Evolutionary conservation across 2,329 filamentous ascomycete species (phyloP), one percentile per base, ranked within the genome.

Genomic region (Epichloe gansuensis): DNA sequence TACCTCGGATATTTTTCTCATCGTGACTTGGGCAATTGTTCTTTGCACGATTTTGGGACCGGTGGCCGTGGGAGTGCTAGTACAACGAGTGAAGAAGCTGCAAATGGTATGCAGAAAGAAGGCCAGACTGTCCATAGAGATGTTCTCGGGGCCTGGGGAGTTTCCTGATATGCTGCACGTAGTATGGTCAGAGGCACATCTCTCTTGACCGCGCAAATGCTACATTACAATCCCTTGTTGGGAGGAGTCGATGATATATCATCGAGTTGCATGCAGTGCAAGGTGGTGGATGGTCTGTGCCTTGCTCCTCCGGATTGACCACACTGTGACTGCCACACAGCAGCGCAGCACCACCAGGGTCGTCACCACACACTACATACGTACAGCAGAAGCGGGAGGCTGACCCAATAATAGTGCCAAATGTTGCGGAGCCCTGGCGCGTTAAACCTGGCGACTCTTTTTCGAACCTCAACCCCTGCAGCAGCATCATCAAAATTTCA

Each of bases 11-110:
- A 61, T 78, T 0, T 80, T 78, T 51, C 65, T 80, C 0, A 65
- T 80, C n/a, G 69, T 75, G 0, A 73, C 73, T 0, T 81, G 77
- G 77, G 77, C 75, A 2, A 76, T 81, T 28, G 67, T 75, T 0
- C 58, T 81, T 8, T 81, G 77, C 56, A 81, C 77, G 0, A 68
- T 81, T 12, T 50, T 74, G 5, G 76, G 77, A 0, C 76, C 77
- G 0, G 53, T 80, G 0, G 64, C 61, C 8, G 70, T 78, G 0
- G 77, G 77, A 0, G 46, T 76, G 2, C 56, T 79, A 0, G 72
- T 78, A 0, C 63, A 62, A 13, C 60, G 70, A 13, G 66, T 78
- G 0, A 72, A 67, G 57, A 63, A 57, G 39, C 37, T 64, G 11
- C 56, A 61, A 23, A 15, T 12, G 28, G 38, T 17, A 39, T 35